These are phyloP conservation scores for Akanthomyces uredinophilus DNA, from an alignment of 2,329 filamentous ascomycete species.

Conservation along the genomic window DNA sequence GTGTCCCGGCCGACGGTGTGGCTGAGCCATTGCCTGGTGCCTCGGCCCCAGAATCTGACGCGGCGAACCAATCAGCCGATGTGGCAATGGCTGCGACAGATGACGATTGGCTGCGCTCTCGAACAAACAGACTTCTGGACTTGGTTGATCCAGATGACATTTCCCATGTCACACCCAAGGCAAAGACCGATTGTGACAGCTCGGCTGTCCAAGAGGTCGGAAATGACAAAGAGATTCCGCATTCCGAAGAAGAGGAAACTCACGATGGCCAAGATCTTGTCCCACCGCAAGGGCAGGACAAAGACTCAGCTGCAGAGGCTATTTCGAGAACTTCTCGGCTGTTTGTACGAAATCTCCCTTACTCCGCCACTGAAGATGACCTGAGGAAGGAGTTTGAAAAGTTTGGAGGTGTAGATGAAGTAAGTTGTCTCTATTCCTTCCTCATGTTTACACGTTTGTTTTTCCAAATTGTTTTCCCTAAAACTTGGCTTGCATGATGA, in stretches of 20 bases:
- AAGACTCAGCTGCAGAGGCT: constrained; percentile 46
- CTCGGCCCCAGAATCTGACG: constrained; percentile 20
- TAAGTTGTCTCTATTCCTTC: constrained; percentile 45
- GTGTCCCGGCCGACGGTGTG: neutral
- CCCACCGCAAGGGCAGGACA: constrained; percentile 25
- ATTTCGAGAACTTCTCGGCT: constrained; percentile 71
- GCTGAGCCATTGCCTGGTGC: constrained; percentile 2
- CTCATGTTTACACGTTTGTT: constrained; percentile 19
- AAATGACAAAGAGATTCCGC: constrained; percentile 20
- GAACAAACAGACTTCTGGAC: constrained; percentile 81
- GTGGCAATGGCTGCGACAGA: constrained; percentile 54
- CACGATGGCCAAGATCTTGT: constrained; percentile 24
- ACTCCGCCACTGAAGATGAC: constrained; percentile 71
- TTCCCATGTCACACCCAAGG: constrained; percentile 17
- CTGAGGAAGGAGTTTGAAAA: constrained; percentile 65
- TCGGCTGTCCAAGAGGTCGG: constrained; percentile 7
- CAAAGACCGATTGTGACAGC: constrained; percentile 9
- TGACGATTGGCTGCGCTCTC: constrained; percentile 85
- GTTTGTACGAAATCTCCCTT: constrained; percentile 86
- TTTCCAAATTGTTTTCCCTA: constrained; percentile 4
- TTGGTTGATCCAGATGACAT: constrained; percentile 70
- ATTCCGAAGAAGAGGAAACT: constrained; percentile 27
- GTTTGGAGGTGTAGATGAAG: constrained; percentile 80
- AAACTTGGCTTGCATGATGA: constrained; percentile 66
- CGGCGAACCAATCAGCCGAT: constrained; percentile 18